Conservation (phyloP, 108 stramenopile species). For the Cylindrotheca closterium region DNA sequence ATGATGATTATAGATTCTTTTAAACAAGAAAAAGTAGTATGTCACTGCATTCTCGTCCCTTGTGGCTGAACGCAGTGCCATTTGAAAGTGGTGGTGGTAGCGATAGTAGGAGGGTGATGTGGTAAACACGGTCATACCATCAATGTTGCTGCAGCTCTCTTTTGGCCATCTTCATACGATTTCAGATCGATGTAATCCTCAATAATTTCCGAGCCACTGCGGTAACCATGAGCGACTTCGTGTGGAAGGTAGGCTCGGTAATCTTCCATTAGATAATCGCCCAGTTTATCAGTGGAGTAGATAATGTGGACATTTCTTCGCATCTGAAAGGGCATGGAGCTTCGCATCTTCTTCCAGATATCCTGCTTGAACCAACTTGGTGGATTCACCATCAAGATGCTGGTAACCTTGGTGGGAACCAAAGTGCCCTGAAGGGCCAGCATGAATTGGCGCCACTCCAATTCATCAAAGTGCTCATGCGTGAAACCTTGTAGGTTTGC, state of each 20-base stretch:
- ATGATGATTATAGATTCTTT: neutral
- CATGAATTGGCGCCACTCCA: conserved; percentile 46
- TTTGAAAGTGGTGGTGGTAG: neutral
- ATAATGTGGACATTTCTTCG: conserved; percentile 31
- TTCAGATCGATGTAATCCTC: neutral
- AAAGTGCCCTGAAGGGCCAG: conserved; percentile 39
- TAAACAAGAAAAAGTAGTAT: neutral
- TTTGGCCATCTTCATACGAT: neutral
- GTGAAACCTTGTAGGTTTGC: conserved; percentile 47
- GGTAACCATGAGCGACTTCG: neutral
- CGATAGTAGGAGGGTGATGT: too few relatives aligned
- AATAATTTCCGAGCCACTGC: neutral
- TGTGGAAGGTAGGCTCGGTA: neutral
- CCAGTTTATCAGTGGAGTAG: neutral
- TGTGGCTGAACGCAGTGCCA: neutral
- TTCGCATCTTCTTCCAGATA: conserved; percentile 48
- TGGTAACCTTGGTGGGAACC: conserved; percentile 33
- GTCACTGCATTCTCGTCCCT: neutral
- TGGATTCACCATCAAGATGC: conserved; percentile 57
- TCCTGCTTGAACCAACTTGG: conserved; percentile 42
- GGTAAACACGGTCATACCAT: too few relatives aligned
- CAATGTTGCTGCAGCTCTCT: neutral
- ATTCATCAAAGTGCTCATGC: conserved; percentile 41
- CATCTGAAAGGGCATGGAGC: conserved; percentile 30
- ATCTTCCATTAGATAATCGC: neutral